Base-by-base conservation (phyloP, 495 filamentous ascomycete species). In the Neurospora sp. region DNA sequence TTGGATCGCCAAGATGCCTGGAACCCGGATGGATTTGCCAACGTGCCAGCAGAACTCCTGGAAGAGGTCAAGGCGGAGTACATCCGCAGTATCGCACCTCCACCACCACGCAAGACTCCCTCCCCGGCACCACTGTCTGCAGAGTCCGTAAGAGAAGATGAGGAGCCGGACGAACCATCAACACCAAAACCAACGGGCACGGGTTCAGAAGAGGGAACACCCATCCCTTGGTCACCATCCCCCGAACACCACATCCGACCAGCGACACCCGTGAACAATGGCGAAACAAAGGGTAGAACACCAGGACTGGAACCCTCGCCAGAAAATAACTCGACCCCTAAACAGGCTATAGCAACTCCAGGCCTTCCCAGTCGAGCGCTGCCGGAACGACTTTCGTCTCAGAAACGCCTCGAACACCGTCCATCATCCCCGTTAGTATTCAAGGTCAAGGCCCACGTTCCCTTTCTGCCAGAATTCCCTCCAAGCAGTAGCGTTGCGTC, bases 1-100 rank as follows among this genome's bases (percentile, higher is more conserved):
- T 78, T 96, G 5, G 84, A 88, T 19, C 77, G 81, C 3, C 73
- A 78, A 19, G 82, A 88, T 38, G 80, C 83, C 1, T 87, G 85
- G 85, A 78, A 74, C 17, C 40, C 71, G 40, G 54, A 70, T 39
- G 73, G 73, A 1, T 76, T 80, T 59, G 72, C 80, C 9, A 84
- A 83, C 69, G 77, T 86, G 2, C 85, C 86, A n/a, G 54, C 77
- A 15, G 73, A 81, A 10, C 78, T 86, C 4, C 45, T 84, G 37
- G 48, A 82, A 21, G 80, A 80, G n/a, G 34, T 85, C 54, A 42
- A 69, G 37, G 28, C 40, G 3, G 34, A 66, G 21, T 28, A 43
- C 59, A 15, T 13, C n/a, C 37, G 24, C 40, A 13, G 37, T 3
- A 45, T 21, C 43, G 10, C 39, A 21, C 62, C 24, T 24, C 4